Base-by-base conservation (phyloP, 495 filamentous ascomycete species). In the Staphylotrichum longicolle region DNA sequence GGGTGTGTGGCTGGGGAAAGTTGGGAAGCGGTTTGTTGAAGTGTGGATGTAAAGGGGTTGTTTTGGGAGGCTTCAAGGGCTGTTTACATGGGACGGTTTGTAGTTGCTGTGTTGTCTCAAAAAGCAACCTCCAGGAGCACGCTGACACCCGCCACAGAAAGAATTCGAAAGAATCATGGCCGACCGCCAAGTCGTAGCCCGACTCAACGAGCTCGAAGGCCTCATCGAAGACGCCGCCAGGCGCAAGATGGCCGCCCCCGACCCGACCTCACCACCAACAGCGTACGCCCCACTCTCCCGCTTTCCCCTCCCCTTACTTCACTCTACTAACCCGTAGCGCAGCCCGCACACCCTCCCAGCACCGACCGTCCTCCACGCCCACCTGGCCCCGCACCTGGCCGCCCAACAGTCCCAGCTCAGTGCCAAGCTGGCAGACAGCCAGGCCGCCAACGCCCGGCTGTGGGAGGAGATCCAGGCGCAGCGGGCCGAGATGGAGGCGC, bases 281-380 rank as follows among this genome's bases (percentile, higher is more conserved):
- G 76, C 82, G 82, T 84, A 73, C 72, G 79, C 41, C 42, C 14
- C 5, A 45, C n/a, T 39, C 4, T 45, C 6, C 12, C 7, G 35
- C 47, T n/a, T 35, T 14, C 20, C 32, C 7, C 20, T 15, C 7
- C 9, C 7, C 30, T 27, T 42, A 40, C 49, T 42, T 6, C 41
- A 37, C 55, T 50, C 34, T 61, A 40, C 20, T 20, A 27, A n/a
- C 37, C 32, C 15, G 12, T 40, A 9, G 35, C 45, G 57, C 58
- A 93, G 89, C 33, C 89, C 90, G 7, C 92, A 96, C 74, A 85
- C 83, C 33, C 82, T 94, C n/a, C 83, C 89, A 3, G 84, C 91
- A 0, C 70, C 81, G 27, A 74, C 81, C 6, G 71, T 96, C 14
- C 83, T 89, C 35, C 75, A 77, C 12, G 88, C 91, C 0, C 89